Evolutionary conservation across 2,329 filamentous ascomycete genomes (phyloP), one percentile per base, ranked within the genome.

Genomic region (Zymoseptoria passerinii): DNA sequence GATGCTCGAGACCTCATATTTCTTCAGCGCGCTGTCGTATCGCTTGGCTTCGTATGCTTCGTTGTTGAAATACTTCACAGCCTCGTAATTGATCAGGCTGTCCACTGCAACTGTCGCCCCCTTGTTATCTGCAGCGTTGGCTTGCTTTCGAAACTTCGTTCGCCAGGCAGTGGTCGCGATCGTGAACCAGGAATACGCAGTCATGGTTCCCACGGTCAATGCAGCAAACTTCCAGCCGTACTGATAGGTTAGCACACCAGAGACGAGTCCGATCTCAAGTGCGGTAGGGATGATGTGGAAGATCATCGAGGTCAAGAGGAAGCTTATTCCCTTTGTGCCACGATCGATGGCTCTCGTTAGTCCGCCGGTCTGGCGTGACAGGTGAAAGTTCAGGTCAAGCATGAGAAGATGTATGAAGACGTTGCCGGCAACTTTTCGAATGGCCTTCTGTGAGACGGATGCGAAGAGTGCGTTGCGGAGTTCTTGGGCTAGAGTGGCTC

Each of bases 11-110:
- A 88, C 88, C 73, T 99, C 90, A 72, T 99, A 99, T 59, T 87
- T 82, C 64, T 86, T 82, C 23, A 99, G 78, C 0, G 94, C 91
- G 67, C 86, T 84, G 74, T 97, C 92, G 72, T 99, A 99, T 49
- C 94, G 84, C 29, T 83, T 82, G 50, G 96, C 90, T 76, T 99
- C 94, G 65, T 91, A 97, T 65, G 88, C 90, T 71, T 99, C 95
- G 70, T 99, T 99, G 78, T 99, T 99, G 78, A 97, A 99, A 77
- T 97, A 96, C 70, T 99, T 99, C 71, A 99, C 94, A 13, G 95
- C 92, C 75, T 99, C 94, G 70, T 96, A 99, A 77, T 99, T 99
- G 79, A 99, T 96, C 54, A 99, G 78, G 0, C 92, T 96, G 75
- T 99, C 94, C 1, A 97, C 92, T 0, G 92, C 92, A 7, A 97